phyloP scores from a whole-genome alignment of 805 yeast genomes.

The Helenozyma rhizophorensis region DNA sequence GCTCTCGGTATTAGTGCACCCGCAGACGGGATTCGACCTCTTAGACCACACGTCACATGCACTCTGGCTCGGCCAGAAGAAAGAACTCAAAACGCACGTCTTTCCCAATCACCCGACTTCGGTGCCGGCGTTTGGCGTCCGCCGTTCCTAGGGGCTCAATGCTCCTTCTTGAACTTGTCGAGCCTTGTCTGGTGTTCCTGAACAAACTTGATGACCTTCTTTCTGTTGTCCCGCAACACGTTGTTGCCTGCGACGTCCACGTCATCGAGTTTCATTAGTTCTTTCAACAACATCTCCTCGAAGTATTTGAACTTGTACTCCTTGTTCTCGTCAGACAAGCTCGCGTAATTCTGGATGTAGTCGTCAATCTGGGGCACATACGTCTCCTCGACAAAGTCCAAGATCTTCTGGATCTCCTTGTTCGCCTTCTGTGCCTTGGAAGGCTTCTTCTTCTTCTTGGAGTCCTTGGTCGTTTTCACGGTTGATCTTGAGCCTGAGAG shows the following conservation, averaged over 20 bases:
- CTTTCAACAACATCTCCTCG: slow-evolving; percentile 65
- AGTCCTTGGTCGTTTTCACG: slow-evolving; percentile 13
- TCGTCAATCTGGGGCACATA: slow-evolving; percentile 30
- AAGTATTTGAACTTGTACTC: slow-evolving; percentile 52
- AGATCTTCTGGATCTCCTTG: slow-evolving; percentile 32
- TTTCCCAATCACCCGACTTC: too few relatives aligned
- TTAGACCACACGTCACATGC: too few relatives aligned
- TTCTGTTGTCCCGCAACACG: slow-evolving; percentile 53
- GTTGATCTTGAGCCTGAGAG: slow-evolving; percentile 5
- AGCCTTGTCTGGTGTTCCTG: slow-evolving; percentile 56
- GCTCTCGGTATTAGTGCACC: too few relatives aligned
- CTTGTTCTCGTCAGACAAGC: slow-evolving; percentile 16
- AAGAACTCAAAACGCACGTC: too few relatives aligned
- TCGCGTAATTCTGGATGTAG: slow-evolving; percentile 9
- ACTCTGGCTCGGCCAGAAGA: too few relatives aligned
- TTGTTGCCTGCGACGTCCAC: slow-evolving; percentile 51
- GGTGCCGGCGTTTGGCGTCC: too few relatives aligned
- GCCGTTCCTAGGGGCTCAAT: too few relatives aligned
- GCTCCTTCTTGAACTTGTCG: slow-evolving; percentile 44
- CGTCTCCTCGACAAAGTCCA: slow-evolving; percentile 36
- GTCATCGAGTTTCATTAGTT: slow-evolving; percentile 62
- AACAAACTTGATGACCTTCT: slow-evolving; percentile 52
- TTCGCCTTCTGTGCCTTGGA: slow-evolving; percentile 39
- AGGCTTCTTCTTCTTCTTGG: slow-evolving; percentile 32
- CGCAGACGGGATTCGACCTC: too few relatives aligned